These are phyloP conservation scores for Magnolia kwangsiensis DNA, from an alignment of 164 flowering plant species.

Conservation along the genomic window DNA sequence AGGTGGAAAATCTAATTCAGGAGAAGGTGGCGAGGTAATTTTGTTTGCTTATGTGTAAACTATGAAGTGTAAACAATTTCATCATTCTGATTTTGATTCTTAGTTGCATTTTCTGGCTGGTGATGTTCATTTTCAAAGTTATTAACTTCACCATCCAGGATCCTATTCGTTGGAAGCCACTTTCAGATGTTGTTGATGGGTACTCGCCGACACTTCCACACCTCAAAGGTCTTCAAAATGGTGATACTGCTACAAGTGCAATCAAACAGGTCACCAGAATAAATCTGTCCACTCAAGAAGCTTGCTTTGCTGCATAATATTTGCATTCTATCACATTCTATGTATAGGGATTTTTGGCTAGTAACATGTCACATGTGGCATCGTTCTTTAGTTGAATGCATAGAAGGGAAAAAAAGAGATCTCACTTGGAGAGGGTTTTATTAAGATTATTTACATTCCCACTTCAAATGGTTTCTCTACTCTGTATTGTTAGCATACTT, in stretches of 20 bases:
- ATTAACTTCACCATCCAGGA: conserved; percentile 43
- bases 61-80: not conserved
- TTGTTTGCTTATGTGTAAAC: not conserved
- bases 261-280: conserved; percentile 76
- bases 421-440: not conserved
- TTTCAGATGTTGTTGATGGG: conserved; percentile 96
- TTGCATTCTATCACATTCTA: too few relatives aligned
- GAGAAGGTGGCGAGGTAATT: conserved; percentile 99
- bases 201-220: conserved; percentile 99
- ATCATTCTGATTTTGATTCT: not conserved
- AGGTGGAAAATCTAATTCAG: conserved; percentile 97
- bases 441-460: too few relatives aligned
- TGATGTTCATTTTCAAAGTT: not conserved
- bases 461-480: not conserved
- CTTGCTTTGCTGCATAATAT: not conserved
- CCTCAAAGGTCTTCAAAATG: conserved; percentile 99
- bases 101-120: not conserved
- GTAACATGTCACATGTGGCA: not conserved
- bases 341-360: not conserved
- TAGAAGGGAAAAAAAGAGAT: not conserved
- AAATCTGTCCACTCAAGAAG: conserved; percentile 3
- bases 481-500: not conserved
- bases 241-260: conserved; percentile 99
- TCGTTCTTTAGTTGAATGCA: not conserved
- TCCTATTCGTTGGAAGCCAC: conserved; percentile 97